phyloP scores from a whole-genome alignment of 2,329 filamentous ascomycete species.

The Sarocladium oryzae region DNA sequence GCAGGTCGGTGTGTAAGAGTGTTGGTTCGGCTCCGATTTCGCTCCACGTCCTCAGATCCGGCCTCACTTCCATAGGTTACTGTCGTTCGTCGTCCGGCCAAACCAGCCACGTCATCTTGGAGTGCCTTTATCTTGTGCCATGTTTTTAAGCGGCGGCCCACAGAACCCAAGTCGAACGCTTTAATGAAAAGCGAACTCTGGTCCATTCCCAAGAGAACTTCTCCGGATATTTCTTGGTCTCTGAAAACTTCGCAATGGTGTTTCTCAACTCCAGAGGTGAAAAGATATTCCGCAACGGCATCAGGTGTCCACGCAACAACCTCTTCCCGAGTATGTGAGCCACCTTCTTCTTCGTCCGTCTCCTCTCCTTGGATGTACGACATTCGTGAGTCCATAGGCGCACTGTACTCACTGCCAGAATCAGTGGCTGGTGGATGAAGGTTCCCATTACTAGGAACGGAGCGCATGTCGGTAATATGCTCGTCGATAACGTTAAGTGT shows the following conservation, averaged over 20 bases:
- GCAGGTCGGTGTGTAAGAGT: slow-evolving; percentile 46
- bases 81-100: slow-evolving; percentile 43
- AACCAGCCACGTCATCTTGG: slow-evolving; percentile 67
- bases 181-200: slow-evolving; percentile 94
- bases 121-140: slow-evolving; percentile 95
- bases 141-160: slow-evolving; percentile 82
- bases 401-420: slow-evolving; percentile 87
- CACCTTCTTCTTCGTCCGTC: slow-evolving; percentile 88
- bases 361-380: slow-evolving; percentile 94
- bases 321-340: slow-evolving; percentile 59
- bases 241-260: slow-evolving; percentile 90
- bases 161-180: slow-evolving; percentile 86
- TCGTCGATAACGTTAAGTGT: slow-evolving; percentile 95
- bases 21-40: slow-evolving; percentile 49
- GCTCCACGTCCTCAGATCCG: slow-evolving; percentile 46
- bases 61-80: slow-evolving; percentile 52
- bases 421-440: slow-evolving; percentile 56
- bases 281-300: slow-evolving; percentile 84
- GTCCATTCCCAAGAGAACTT: slow-evolving; percentile 90
- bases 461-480: slow-evolving; percentile 81
- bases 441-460: slow-evolving; percentile 43
- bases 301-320: slow-evolving; percentile 74
- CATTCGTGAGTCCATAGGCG: slow-evolving; percentile 64
- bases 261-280: slow-evolving; percentile 76
- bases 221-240: slow-evolving; percentile 92